Evolutionary conservation across 1,139 yeast species (phyloP), one percentile per base, ranked within the genome.

Genomic region (Magnusiomyces magnusii): DNA sequence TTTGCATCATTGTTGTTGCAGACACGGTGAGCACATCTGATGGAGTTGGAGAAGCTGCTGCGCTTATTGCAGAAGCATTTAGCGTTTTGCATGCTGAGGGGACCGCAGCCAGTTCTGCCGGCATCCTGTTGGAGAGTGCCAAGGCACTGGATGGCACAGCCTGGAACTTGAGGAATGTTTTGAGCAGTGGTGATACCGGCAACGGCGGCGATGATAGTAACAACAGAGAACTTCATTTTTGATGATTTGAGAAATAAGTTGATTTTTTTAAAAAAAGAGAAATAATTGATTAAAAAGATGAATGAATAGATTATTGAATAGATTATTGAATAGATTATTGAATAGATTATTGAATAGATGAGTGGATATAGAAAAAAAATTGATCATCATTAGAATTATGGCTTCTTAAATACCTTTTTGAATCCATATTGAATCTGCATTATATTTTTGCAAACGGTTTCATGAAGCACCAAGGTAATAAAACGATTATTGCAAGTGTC

Each of bases 131-230:
- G 41, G 2, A 50, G 23, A 2, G 19, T 15, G 25, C 23, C n/a
- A 13, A 50, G 41, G 31, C 53, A 50, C 5, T 19, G 23, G 25
- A 50, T n/a, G 17, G 53, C 53, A 50, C 53, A 50, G 53, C 24
- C 39, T 3, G 53, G 53, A 9, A 50, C 25, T 23, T 50, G 36
- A 21, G 53, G 53, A 27, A 50, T 44, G 10, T 17, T 27, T 23
- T 44, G 49, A 27, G 49, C 25, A 44, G 27, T 3, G n/a, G 27
- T 27, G 27, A 21, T 9, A 17, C 27, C 17, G 49, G 27, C 49
- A 44, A 44, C n/a, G 27, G 17, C 5, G n/a, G 49, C 49, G 21
- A 23, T 23, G 49, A n/a, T 3, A 44, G 49, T 27, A n/a, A 21
- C 7, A 17, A 21, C 5, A 17, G 27, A 44, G 49, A 44, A 44